Base-by-base conservation (phyloP, 768 basidiomycete genomes). In the Krasilnikovozyma curviuscula region DNA sequence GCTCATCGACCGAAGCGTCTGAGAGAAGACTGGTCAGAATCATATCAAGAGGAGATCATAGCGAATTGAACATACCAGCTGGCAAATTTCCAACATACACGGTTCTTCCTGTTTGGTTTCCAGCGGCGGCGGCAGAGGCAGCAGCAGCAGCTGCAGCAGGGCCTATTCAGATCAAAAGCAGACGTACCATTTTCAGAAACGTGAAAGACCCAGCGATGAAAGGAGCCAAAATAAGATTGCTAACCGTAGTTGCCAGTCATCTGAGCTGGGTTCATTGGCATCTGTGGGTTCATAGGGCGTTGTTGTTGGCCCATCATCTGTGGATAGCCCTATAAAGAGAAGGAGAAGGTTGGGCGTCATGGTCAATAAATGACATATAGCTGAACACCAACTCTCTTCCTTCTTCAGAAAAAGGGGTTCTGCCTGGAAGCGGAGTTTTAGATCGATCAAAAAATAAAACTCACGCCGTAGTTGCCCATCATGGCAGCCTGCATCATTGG, bases 11-110 rank as follows among this genome's bases (percentile, higher is more conserved):
- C 16, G 86, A 88, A 0, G 91, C 91, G 23, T 84, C 86, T 66
- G 41, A 5, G 32, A 24, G 19, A 27, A 9, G 27, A n/a, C n/a
- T n/a, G n/a, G n/a, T n/a, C n/a, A n/a, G n/a, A n/a, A n/a, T n/a
- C n/a, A n/a, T n/a, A n/a, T n/a, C 10, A 33, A n/a, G 18, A n/a
- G 19, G n/a, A 31, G 7, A 13, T 12, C 21, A 18, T 18, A 40
- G 23, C 12, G n/a, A 18, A 19, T 3, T 13, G 30, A 14, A 56
- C 60, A 54, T 39, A 66, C 64, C 63, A 5, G 83, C 72, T 18
- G 93, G 93, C 33, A 98, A 73, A 67, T 93, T 91, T 54, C 93
- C 91, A 46, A 98, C 79, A 63, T 95, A 98, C 40, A 97, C 89
- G 0, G 91, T 98, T 46, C 91, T 82, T 8, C 81, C 83, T 1